Base-by-base conservation (phyloP, 176 grass and related monocot species). In the Aegilops speltoides region DNA sequence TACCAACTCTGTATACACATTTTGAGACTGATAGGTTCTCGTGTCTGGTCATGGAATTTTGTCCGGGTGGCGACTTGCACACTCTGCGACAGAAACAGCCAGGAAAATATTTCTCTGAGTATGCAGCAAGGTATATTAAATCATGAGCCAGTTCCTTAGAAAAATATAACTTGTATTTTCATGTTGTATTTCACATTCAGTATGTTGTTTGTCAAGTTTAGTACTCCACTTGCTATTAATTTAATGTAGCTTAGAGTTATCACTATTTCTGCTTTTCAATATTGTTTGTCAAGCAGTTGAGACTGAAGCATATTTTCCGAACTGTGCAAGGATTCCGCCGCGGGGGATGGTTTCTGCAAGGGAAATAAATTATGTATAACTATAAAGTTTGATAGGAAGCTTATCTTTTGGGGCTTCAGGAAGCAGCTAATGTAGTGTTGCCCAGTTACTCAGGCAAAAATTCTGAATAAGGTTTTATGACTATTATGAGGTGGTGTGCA, bases 21-120 rank as follows among this genome's bases (percentile, higher is more conserved):
- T 96, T 96, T 89, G 94, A 96, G 85, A 96, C 94, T 1, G 94
- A 96, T 29, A 89, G 91, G 45, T 96, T 96, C 86, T 95, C 91
- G 19, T 98, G 96, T 83, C 85, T 98, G 60, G 93, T 98, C 33
- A 98, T 98, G 96, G 96, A 98, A 79, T 98, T 95, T 83, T 98
- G 96, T 83, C 93, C 91, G 3, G 96, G 96, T 86, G 96, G 96
- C 3, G 96, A 98, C 80, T 83, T 98, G 81, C 93, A 98, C 88
- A 95, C 93, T 11, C 84, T 95, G 84, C 94, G 94, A 76, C 94
- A 96, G 79, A 90, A 88, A 82, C 94, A 93, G 33, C 85, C 91
- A 43, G 94, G 94, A 71, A 97, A 94, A 76, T 86, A 97, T 77
- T 97, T 97, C 82, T 94, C 94, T 1, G 94, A 97, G 76, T 94